phyloP scores from a whole-genome alignment of 306 rosid species.

The Cicer yamashitae region DNA sequence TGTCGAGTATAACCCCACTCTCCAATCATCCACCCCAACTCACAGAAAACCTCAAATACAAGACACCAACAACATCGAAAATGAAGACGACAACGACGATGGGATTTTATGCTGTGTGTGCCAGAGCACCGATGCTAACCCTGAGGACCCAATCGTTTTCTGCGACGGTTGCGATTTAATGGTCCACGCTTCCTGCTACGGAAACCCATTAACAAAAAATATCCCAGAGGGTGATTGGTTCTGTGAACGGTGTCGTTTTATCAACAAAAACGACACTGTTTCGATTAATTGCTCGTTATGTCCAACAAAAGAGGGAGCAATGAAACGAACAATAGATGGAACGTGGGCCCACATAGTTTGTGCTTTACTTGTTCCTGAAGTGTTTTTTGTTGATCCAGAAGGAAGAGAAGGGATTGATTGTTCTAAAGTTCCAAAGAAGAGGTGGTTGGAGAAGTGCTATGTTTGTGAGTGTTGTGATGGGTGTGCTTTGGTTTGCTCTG shows the following conservation, averaged over 20 bases:
- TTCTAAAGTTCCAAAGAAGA: conserved; percentile 65
- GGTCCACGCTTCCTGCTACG: conserved; percentile 92
- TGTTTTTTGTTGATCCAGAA: conserved; percentile 73
- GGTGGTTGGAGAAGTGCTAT: conserved; percentile 68
- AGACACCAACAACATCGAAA: neutral
- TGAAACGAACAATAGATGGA: conserved; percentile 58
- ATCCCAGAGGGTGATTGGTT: conserved; percentile 85
- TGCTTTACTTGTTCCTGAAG: conserved; percentile 78
- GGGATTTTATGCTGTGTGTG: conserved; percentile 76
- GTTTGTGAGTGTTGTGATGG: conserved; percentile 57
- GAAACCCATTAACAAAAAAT: conserved; percentile 58
- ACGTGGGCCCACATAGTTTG: conserved; percentile 84
- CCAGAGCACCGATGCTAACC: conserved; percentile 83
- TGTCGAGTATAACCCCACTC: conserved; percentile 53
- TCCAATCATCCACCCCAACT: conserved; percentile 11
- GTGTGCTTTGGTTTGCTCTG: conserved; percentile 76
- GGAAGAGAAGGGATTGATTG: conserved; percentile 82
- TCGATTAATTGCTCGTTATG: conserved; percentile 53
- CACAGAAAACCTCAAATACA: neutral
- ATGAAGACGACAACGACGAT: conserved; percentile 20
- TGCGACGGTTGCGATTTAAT: conserved; percentile 89
- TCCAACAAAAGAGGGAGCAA: conserved; percentile 67
- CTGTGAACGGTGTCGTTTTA: conserved; percentile 59
- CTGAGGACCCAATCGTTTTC: conserved; percentile 77
- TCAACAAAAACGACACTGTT: neutral